These are phyloP conservation scores for Calendula officinalis DNA, from an alignment of 129 eudicot genomes.

Conservation along the genomic window DNA sequence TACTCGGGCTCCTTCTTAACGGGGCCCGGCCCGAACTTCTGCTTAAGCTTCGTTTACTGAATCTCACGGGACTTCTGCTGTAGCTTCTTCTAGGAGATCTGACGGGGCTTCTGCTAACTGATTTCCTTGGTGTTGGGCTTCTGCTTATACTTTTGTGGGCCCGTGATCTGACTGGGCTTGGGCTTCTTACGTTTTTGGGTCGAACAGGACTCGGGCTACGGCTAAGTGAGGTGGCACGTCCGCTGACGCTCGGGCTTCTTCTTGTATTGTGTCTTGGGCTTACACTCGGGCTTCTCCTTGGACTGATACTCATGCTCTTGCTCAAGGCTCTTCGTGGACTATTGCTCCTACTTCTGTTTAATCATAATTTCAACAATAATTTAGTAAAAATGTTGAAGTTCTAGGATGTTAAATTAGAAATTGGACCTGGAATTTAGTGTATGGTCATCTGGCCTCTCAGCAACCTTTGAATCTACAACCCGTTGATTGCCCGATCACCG, in stretches of 20 bases:
- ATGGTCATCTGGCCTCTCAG: conserved; percentile 57
- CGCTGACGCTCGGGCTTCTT: conserved; percentile 60
- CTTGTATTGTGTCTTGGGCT: conserved; percentile 42
- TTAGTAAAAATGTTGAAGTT: neutral
- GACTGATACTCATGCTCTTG: conserved; percentile 93
- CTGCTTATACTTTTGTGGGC: conserved; percentile 40
- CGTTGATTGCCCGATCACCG: conserved; percentile 66
- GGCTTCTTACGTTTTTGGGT: conserved; percentile 45
- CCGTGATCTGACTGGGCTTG: conserved; percentile 39
- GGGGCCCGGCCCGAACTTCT: conserved; percentile 45
- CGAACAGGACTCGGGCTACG: conserved; percentile 57
- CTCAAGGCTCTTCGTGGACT: conserved; percentile 68
- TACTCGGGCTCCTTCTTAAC: conserved; percentile 58
- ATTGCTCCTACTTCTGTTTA: conserved; percentile 67
- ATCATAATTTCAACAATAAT: conserved; percentile 2
- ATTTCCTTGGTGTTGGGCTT: conserved; percentile 50
- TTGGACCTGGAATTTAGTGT: conserved; percentile 72
- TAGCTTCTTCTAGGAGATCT: conserved; percentile 58
- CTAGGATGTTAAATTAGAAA: neutral
- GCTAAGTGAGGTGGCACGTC: conserved; percentile 27
- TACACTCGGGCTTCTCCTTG: conserved; percentile 56
- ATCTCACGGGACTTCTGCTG: conserved; percentile 79
- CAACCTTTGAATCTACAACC: conserved; percentile 45
- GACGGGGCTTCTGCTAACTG: conserved; percentile 74
- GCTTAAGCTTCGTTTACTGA: conserved; percentile 67